phyloP scores from a whole-genome alignment of 2,329 filamentous ascomycete species.

The Grosmannia clavigera region DNA sequence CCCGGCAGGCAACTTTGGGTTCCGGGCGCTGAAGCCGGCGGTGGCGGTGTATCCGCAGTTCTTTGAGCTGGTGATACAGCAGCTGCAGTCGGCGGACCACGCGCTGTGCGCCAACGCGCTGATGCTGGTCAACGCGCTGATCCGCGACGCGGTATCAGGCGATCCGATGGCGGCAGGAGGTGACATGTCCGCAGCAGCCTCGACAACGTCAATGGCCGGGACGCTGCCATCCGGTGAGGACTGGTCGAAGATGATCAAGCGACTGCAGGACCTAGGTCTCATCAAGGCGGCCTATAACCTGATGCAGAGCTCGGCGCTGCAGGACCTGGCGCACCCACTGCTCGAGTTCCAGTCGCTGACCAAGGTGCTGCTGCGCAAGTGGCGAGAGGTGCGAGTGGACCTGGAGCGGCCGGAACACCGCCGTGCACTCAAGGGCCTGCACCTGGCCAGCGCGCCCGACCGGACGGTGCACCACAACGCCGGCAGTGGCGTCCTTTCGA shows the following conservation, averaged over 20 bases:
- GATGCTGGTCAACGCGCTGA: constrained; percentile 89
- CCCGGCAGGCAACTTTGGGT: constrained; percentile 59
- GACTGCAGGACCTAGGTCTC: constrained; percentile 80
- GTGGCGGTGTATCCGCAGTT: constrained; percentile 88
- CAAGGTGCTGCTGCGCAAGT: constrained; percentile 76
- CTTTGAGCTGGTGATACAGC: constrained; percentile 82
- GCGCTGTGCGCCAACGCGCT: constrained; percentile 90
- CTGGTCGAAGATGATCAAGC: constrained; percentile 93
- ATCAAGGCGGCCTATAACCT: constrained; percentile 85
- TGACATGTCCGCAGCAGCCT: not conserved
- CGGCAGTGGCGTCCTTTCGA: not conserved
- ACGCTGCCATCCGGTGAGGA: constrained; percentile 41
- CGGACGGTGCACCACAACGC: constrained; percentile 21
- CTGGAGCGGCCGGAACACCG: constrained; percentile 80
- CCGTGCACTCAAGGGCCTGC: constrained; percentile 71
- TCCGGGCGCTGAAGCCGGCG: constrained; percentile 81
- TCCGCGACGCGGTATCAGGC: constrained; percentile 76
- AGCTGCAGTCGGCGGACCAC: constrained; percentile 88
- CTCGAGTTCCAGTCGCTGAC: constrained; percentile 89
- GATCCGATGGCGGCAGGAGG: constrained; percentile 27
- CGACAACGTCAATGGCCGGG: not conserved
- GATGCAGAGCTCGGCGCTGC: constrained; percentile 87
- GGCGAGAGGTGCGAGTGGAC: constrained; percentile 76
- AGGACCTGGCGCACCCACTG: constrained; percentile 79
- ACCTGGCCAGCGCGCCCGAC: constrained; percentile 69